A percentile compares a stretch with the other conserved stretches of the same genome.
Conservation (phyloP, 2,329 filamentous ascomycete genomes). For the Alternaria sp. region DNA sequence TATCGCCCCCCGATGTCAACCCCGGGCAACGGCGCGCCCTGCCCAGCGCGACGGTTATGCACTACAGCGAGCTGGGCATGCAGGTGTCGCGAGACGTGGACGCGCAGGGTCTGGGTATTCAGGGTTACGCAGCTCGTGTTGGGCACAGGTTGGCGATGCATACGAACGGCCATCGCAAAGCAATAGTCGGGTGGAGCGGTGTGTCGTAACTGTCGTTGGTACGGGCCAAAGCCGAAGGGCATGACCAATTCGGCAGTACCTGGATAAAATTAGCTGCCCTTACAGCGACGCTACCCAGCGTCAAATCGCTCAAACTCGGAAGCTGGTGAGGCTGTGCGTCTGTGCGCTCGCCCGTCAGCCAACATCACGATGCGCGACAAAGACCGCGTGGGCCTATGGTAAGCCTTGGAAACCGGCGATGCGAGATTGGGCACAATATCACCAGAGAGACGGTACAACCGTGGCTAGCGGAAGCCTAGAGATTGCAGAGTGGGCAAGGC, state of each 20-base stretch:
- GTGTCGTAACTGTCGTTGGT: slow-evolving; percentile 6
- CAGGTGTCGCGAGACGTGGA: slow-evolving; percentile 23
- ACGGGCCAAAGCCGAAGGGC: slow-evolving; percentile 2
- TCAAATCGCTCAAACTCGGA: slow-evolving; percentile 46
- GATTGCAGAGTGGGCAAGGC: slow-evolving; percentile 27
- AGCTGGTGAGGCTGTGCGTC: slow-evolving; percentile 35
- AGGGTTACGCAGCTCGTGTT: slow-evolving; percentile 2
- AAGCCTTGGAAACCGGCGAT: background rate
- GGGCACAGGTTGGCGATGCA: slow-evolving; percentile 4
- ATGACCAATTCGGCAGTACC: slow-evolving; percentile 27
- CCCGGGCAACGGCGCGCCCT: slow-evolving; percentile 11
- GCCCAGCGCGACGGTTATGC: slow-evolving; percentile 7
- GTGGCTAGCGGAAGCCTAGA: background rate
- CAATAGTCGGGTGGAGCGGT: slow-evolving; percentile 15
- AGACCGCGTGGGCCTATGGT: background rate
- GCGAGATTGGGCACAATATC: too few relatives aligned
- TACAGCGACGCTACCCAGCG: slow-evolving; percentile 42
- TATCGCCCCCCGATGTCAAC: slow-evolving; percentile 33
- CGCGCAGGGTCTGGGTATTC: slow-evolving; percentile 13
- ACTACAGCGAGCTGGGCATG: slow-evolving; percentile 9
- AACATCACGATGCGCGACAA: slow-evolving; percentile 4
- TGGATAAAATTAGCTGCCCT: slow-evolving; percentile 39
- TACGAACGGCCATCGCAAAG: slow-evolving; percentile 13
- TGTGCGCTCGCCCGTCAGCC: slow-evolving; percentile 12
- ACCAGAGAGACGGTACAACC: background rate